Evolutionary conservation across 208 protist species (phyloP), one percentile per base, ranked within the genome.

Genomic region (Trypanosoma avium): DNA sequence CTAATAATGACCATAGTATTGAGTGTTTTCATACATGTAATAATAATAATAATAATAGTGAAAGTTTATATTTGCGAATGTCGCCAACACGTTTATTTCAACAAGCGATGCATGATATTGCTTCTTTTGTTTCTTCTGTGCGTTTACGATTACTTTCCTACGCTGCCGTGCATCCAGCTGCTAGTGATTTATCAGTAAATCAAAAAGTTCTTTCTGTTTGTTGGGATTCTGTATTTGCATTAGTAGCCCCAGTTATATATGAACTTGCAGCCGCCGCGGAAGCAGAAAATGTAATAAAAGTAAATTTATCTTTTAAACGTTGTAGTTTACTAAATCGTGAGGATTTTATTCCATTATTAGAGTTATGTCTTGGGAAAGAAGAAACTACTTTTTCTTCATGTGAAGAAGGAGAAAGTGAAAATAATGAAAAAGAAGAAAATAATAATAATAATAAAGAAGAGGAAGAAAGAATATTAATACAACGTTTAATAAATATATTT

Each of bases 61-160:
- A 22, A 32, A 3, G 29, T 43, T 29, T 50, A 60, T 6, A 8
- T 8, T 78, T 17, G 3, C 70, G 70, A 2, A 64, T 68, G 61
- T 49, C 67, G 2, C 52, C 48, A 1, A 15, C 4, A n/a, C 50
- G 53, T 13, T 12, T 71, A 15, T 77, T 72, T 57, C 49, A 77
- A 6, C 71, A 74, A 38, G 85, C 85, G 17, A 72, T 84, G 61
- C 70, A 78, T 60, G 67, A 75, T 21, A 54, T 81, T 9, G 67
- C 74, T 4, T 74, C 78, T 38, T 70, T 92, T 49, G 82, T 87
- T 19, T 88, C 75, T 52, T 92, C 85, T 5, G 67, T 92, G 26
- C 72, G 85, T 30, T 65, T 92, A 24, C 85, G 85, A 3, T 59
- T 90, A 21, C 63, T 90, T 32, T 86, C 83, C 12, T 79, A 69